Evolutionary conservation across 768 basidiomycete genomes (phyloP), one percentile per base, ranked within the genome.

Genomic region (Pleurotus cornucopiae): DNA sequence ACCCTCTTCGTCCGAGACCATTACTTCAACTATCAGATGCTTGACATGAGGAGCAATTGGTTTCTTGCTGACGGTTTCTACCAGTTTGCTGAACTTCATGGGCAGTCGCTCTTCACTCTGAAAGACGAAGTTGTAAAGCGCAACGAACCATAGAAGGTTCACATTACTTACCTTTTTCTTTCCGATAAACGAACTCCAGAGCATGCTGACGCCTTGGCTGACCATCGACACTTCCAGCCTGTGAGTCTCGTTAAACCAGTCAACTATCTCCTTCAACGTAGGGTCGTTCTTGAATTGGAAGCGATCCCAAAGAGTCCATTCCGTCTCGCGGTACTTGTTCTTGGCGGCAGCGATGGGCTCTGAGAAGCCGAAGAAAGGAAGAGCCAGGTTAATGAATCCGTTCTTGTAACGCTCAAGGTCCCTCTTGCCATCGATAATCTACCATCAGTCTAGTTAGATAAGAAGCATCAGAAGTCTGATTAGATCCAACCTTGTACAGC

Each of bases 291-390:
- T 79, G 72, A 99, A 91, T 71, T 93, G 89, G 75, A 98, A 92
- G 53, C 96, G 86, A 73, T 98, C 94, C 96, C 96, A 98, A 40
- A 99, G 80, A 3, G 97, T 98, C 96, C 96, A 99, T 61, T 96
- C 93, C 1, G 82, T 89, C 44, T 77, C 70, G 54, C 87, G 85
- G 68, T 94, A 98, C 80, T 94, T 96, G 61, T 84, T 78, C 77
- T 96, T 98, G 59, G 81, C 64, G 16, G 94, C 93, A 3, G 85
- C 86, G 60, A 98, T 91, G 9, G 97, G 97, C 65, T 99, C 97
- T 2, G 95, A 98, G 79, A 98, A 99, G 23, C 93, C 97, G 67
- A 98, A 98, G 86, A 98, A 98, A 1, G 97, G 97, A 54, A 99
- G 73, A 2, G 97, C 97, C 54, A 99, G 80, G 71, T 99, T 99